Conservation (phyloP, 2,329 filamentous ascomycete genomes). For the Emmonsia crescens region DNA sequence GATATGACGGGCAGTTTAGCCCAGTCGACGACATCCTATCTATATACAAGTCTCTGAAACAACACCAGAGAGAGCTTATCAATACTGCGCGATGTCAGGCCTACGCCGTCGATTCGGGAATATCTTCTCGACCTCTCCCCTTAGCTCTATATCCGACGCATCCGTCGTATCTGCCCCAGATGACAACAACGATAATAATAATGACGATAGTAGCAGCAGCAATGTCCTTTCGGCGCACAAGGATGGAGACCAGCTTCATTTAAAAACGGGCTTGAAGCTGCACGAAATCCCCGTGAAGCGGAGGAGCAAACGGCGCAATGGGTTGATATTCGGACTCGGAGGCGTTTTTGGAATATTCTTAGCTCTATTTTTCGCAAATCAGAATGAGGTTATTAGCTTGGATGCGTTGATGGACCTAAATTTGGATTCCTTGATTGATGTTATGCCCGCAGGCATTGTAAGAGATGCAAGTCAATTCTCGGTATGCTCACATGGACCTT, state of each 20-base stretch:
- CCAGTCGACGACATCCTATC: background rate
- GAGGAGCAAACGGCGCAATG: slow-evolving; percentile 59
- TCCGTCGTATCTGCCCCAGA: background rate
- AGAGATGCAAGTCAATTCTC: slow-evolving; percentile 78
- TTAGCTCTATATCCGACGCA: slow-evolving; percentile 3
- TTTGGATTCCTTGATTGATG: slow-evolving; percentile 77
- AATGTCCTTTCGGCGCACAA: background rate
- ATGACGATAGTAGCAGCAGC: slow-evolving; percentile 17
- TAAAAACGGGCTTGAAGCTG: slow-evolving; percentile 20
- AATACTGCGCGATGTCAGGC: slow-evolving; percentile 20
- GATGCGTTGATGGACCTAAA: slow-evolving; percentile 61
- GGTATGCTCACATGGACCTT: slow-evolving; percentile 38
- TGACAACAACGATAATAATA: slow-evolving; percentile 24
- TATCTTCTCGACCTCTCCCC: slow-evolving; percentile 16
- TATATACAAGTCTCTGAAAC: background rate
- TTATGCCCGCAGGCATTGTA: slow-evolving; percentile 73
- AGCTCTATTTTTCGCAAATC: slow-evolving; percentile 81
- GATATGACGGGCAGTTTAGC: slow-evolving; percentile 8
- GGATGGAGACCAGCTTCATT: slow-evolving; percentile 22
- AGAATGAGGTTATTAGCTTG: slow-evolving; percentile 79
- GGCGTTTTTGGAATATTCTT: slow-evolving; percentile 82
- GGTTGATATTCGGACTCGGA: slow-evolving; percentile 76
- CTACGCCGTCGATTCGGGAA: slow-evolving; percentile 34
- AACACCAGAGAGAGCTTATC: background rate
- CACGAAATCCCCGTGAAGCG: slow-evolving; percentile 19